Evolutionary conservation across 1,139 yeast species (phyloP), one percentile per base, ranked within the genome.

Genomic region (Hansenula lynferdii): DNA sequence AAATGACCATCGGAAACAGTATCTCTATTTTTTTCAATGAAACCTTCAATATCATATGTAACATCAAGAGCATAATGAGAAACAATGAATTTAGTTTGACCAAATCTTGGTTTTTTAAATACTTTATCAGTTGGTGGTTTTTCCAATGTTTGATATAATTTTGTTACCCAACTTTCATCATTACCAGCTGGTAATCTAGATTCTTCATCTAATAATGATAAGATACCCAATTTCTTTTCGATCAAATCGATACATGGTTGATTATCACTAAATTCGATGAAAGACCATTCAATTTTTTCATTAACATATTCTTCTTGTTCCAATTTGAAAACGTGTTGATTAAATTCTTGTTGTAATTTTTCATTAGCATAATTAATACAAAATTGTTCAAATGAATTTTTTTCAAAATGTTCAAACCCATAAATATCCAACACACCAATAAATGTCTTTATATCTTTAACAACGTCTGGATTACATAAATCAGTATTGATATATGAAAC

Each of bases 291-390:
- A 48, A 92, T 90, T 55, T 90, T 86, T 67, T 92, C 98, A 43
- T 76, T 77, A 36, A 89, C 72, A 60, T 92, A 92, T 58, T 92
- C 97, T 58, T 90, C 97, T 68, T 92, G 97, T 59, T 92, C 98
- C 47, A 92, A 74, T 60, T 90, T 92, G 73, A 92, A 92, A 35
- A 92, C 97, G 58, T 92, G 97, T 62, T 90, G 97, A 57, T 90
- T 92, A 63, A 92, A 92, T 60, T 90, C 97, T 64, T 92, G 98
- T 64, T 92, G 98, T 52, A 92, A 72, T 64, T 92, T 92, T 67
- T 92, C 98, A 62, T 92, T 92, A 37, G 98, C 97, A 61, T 92
- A 92, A 60, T 92, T 92, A 65, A 92, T 92, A 67, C 98, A 92
- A 64, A 92, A 90, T 61, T 92, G 98, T 65, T 92, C 98, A 55